Evolutionary conservation across 345 rosid genomes (phyloP).

Genomic region (Bruguiera parviflora): DNA sequence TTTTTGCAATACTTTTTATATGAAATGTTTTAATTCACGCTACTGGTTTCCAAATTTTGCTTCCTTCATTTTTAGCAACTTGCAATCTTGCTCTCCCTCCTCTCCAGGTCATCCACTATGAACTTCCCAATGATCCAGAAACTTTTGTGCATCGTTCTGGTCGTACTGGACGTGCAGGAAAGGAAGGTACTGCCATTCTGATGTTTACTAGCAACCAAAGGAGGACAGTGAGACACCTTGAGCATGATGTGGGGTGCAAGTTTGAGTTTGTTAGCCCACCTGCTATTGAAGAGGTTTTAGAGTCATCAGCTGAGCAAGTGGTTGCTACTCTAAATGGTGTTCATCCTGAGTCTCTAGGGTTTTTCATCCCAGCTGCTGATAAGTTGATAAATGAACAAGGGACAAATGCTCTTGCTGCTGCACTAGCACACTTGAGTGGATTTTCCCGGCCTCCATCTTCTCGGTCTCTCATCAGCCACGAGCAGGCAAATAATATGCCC

Average conservation of each 20-base stretch:
- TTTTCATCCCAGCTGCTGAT: constrained; percentile 79
- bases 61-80: constrained; percentile 1
- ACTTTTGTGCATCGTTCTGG: constrained; percentile 99
- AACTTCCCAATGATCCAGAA: constrained; percentile 96
- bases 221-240: constrained; percentile 82
- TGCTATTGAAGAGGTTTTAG: constrained; percentile 63
- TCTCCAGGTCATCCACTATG: constrained; percentile 84
- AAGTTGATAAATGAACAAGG: constrained; percentile 74
- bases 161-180: constrained; percentile 98
- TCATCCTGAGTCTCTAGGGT: constrained; percentile 74
- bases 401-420: constrained; percentile 86
- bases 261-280: constrained; percentile 91
- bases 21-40: no score
- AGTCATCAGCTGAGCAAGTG: constrained; percentile 83
- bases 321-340: constrained; percentile 83
- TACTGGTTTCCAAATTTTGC: no score
- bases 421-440: constrained; percentile 89
- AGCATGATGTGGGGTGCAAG: constrained; percentile 87
- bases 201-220: constrained; percentile 81
- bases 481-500: constrained; percentile 49
- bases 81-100: constrained; percentile 13
- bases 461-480: constrained; percentile 88
- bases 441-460: constrained; percentile 88
- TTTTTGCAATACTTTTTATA: no score
- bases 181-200: constrained; percentile 88